phyloP scores from a whole-genome alignment of 2,329 filamentous ascomycete genomes.

The Xylariaceae sp. region DNA sequence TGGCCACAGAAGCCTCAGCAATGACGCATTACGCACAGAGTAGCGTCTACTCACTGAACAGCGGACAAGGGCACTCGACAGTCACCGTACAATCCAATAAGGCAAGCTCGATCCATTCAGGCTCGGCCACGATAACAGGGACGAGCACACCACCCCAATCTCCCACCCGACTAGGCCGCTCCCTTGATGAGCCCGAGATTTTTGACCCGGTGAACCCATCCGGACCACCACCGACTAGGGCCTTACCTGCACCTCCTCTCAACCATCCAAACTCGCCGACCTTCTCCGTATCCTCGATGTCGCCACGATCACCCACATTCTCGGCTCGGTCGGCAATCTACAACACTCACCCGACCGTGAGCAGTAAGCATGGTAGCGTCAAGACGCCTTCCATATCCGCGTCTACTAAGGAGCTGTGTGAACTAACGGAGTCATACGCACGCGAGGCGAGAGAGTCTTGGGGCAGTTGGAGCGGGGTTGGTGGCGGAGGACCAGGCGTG shows the following conservation, averaged over 20 bases:
- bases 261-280: conserved; percentile 15
- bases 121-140: conserved; percentile 12
- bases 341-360: conserved; percentile 4
- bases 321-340: conserved; percentile 13
- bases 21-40: conserved; percentile 12
- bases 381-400: conserved; percentile 11
- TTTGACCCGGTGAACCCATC: conserved; percentile 33
- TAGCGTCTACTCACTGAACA: conserved; percentile 18
- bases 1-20: conserved; percentile 5
- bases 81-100: conserved; percentile 26
- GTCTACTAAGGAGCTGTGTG: conserved; percentile 30
- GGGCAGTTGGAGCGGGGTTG: conserved; percentile 33
- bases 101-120: conserved; percentile 18
- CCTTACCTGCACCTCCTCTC: conserved; percentile 36
- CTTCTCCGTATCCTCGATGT: conserved; percentile 14
- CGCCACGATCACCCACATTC: conserved; percentile 26
- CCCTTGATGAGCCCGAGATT: conserved; percentile 37
- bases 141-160: conserved; percentile 28
- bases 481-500: conserved; percentile 24
- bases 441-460: conserved; percentile 33
- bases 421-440: conserved; percentile 32
- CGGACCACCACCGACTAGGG: conserved; percentile 46
- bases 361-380: neutral
- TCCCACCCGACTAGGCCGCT: conserved; percentile 35
- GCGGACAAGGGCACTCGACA: conserved; percentile 11